Evolutionary conservation across 2,329 filamentous ascomycete genomes (phyloP), one percentile per base, ranked within the genome.

Genomic region (Neofusicoccum cordaticola): DNA sequence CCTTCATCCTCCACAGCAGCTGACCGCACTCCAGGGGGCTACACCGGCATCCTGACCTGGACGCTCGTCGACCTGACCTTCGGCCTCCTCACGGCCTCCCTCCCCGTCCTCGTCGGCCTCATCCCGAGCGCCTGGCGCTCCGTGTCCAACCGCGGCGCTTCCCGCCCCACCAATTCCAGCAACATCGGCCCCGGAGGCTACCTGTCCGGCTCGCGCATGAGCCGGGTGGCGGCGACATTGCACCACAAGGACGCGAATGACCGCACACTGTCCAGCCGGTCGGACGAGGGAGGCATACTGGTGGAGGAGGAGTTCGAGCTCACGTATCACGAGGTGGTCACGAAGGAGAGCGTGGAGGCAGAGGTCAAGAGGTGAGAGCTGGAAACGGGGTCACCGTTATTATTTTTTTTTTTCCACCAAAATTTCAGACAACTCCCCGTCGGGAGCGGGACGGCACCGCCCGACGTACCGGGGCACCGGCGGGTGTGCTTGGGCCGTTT

Each of bases 1-100:
- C 45, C n/a, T 27, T 1, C 34, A 11, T 11, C n/a, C 31, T 8
- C 15, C 19, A 31, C 19, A 19, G 5, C 17, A 22, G 13, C 51
- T 17, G 9, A 4, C 13, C 11, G 13, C 47, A 9, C 27, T 11
- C 31, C 57, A 61, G 57, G 44, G 45, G 37, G 35, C 60, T 62
- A 62, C 60, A 62, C 61, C 48, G 35, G 19, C 37, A 45, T 63
- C 37, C 48, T 63, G 12, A 53, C 37, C n/a, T 63, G 61, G 61
- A 63, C 61, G 11, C 61, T 63, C 37, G 61, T 63, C 39, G 61
- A 63, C 48, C 48, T 63, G 7, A 53, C 48, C 27, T 63, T 45
- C 47, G 47, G 47, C 48, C 19, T 63, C n/a, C 47, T 63, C 22
- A 53, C 61, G 15, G 61, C 61, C 37, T 53, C 48, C 1, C 61